These are phyloP conservation scores for Pythium coloratum DNA, from an alignment of 352 stramenopile genomes.

Conservation along the genomic window DNA sequence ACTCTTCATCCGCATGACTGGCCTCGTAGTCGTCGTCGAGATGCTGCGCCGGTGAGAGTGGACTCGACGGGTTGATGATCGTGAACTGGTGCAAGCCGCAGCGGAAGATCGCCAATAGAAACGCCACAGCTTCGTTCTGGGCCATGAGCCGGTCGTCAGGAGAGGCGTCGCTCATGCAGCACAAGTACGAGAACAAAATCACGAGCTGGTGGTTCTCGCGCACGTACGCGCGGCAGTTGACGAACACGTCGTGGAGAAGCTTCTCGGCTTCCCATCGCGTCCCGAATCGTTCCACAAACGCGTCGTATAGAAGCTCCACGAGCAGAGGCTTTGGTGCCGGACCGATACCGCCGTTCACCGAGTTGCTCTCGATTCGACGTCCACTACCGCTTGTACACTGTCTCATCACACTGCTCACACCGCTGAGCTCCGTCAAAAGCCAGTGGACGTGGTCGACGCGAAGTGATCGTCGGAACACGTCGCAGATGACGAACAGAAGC, in stretches of 20 bases:
- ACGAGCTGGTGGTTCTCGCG: conserved; percentile 38
- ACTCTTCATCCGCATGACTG: not conserved
- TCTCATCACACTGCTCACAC: conserved; percentile 35
- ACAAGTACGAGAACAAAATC: conserved; percentile 68
- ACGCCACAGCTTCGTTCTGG: conserved; percentile 69
- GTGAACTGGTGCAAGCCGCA: conserved; percentile 61
- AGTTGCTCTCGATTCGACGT: not conserved
- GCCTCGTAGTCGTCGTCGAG: not conserved
- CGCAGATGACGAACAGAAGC: conserved; percentile 58
- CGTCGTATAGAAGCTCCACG: conserved; percentile 78
- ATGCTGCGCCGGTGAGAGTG: not conserved
- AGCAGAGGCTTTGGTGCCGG: conserved; percentile 55
- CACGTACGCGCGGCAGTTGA: conserved; percentile 62
- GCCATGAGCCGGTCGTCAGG: conserved; percentile 60
- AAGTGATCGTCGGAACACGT: conserved; percentile 50
- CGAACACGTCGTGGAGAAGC: conserved; percentile 80
- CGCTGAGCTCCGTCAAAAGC: conserved; percentile 50
- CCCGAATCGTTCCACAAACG: conserved; percentile 67
- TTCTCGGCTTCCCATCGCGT: conserved; percentile 76
- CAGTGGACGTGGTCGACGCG: conserved; percentile 27
- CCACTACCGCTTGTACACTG: not conserved
- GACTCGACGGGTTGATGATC: conserved; percentile 36
- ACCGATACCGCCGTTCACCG: conserved; percentile 61
- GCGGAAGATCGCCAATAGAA: conserved; percentile 57
- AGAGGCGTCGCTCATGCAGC: conserved; percentile 61